These are phyloP conservation scores for Alternaria novae-zelandiae DNA, from an alignment of 2,329 filamentous ascomycete species.

Conservation along the genomic window DNA sequence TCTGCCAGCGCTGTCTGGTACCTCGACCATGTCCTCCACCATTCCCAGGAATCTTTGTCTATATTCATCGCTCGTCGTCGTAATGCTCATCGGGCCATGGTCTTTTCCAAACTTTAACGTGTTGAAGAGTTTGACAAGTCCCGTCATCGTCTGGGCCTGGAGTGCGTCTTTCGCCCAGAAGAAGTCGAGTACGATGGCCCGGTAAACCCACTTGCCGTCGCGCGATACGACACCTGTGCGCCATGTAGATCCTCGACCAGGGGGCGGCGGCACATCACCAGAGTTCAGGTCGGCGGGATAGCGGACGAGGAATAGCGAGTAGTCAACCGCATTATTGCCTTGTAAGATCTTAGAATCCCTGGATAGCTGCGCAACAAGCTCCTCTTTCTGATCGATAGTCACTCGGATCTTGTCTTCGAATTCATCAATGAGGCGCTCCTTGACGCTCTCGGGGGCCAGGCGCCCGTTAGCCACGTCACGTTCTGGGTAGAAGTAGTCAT, in stretches of 20 bases:
- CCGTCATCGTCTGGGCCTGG: conserved; percentile 70
- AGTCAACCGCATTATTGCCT: conserved; percentile 72
- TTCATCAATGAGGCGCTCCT: conserved; percentile 69
- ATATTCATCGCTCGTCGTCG: conserved; percentile 72
- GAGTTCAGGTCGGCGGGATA: conserved; percentile 52
- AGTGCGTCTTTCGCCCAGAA: conserved; percentile 79
- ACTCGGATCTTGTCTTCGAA: conserved; percentile 71
- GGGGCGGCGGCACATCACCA: conserved; percentile 43
- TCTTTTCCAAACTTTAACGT: conserved; percentile 58
- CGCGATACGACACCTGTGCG: conserved; percentile 65
- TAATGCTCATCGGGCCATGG: conserved; percentile 77
- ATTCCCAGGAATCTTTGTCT: conserved; percentile 62
- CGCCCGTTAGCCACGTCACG: conserved; percentile 70
- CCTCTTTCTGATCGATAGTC: conserved; percentile 60
- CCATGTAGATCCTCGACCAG: conserved; percentile 57
- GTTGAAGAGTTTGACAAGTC: conserved; percentile 69
- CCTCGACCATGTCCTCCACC: conserved; percentile 52
- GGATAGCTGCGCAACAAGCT: conserved; percentile 62
- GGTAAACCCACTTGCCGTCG: conserved; percentile 71
- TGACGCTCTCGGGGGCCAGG: conserved; percentile 69
- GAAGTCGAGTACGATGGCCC: conserved; percentile 73
- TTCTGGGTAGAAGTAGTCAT: conserved; percentile 77
- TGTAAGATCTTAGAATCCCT: conserved; percentile 69
- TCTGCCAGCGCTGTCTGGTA: conserved; percentile 40
- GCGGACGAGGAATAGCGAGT: conserved; percentile 75